phyloP scores from a whole-genome alignment of 352 stramenopile species.

The Stephanocyclus meneghinianus region DNA sequence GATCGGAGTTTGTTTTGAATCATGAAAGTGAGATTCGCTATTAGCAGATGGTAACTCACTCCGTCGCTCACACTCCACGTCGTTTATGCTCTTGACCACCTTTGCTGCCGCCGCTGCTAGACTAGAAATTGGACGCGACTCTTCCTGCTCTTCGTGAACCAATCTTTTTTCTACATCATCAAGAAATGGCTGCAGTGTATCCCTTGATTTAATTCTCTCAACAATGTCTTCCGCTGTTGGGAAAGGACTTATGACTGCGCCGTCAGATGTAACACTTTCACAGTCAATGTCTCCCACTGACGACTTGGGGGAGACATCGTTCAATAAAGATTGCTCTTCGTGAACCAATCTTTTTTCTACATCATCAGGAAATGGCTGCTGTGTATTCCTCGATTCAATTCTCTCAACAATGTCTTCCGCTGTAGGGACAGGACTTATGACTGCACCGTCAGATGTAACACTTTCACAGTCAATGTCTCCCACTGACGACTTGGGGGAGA shows the following conservation, averaged over 20 bases:
- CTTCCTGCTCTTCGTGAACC: background rate
- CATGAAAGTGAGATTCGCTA: background rate
- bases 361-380: background rate
- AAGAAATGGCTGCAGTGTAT: background rate
- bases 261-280: constrained; percentile 2
- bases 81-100: background rate
- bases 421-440: background rate
- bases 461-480: background rate
- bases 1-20: background rate
- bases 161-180: background rate
- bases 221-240: background rate
- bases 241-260: constrained; percentile 1
- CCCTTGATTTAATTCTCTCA: background rate
- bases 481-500: background rate
- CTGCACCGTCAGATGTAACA: background rate
- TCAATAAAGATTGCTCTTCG: background rate
- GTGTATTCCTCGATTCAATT: background rate
- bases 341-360: background rate
- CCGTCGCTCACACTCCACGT: too few species aligned
- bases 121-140: constrained; percentile 2
- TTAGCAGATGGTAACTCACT: too few species aligned
- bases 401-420: background rate
- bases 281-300: background rate
- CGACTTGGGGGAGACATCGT: background rate
- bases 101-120: background rate